phyloP scores from a whole-genome alignment of 1,284 basidiomycete genomes.

The Rhodotorula sp. region DNA sequence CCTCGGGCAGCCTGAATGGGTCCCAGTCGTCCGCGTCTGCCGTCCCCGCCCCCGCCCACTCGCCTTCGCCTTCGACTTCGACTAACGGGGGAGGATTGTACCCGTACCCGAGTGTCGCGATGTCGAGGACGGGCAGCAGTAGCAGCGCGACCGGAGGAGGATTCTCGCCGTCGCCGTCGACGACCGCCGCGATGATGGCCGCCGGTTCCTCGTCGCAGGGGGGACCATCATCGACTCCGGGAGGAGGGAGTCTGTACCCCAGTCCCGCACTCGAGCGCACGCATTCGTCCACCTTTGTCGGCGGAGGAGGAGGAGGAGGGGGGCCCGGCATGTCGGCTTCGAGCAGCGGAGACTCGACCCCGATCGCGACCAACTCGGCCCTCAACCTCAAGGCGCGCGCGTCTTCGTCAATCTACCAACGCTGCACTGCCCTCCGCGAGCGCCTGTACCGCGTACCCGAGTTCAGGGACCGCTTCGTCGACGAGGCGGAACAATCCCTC shows the following conservation, averaged over 20 bases:
- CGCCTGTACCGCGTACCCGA: conserved; percentile 51
- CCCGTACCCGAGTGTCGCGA: too few species aligned
- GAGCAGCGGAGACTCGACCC: conserved; percentile 28
- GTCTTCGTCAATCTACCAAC: conserved; percentile 51
- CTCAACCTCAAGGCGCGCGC: conserved; percentile 42
- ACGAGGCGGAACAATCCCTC: conserved; percentile 1
- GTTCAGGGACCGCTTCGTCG: conserved; percentile 45
- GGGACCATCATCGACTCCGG: background rate
- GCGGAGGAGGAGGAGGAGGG: background rate
- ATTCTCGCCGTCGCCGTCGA: background rate
- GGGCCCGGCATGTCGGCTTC: background rate
- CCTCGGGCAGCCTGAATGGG: background rate
- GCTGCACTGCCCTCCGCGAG: conserved; percentile 49
- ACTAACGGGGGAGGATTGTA: too few species aligned
- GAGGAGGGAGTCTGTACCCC: background rate
- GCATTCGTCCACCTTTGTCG: conserved; percentile 17
- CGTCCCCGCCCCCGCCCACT: background rate
- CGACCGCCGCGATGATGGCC: background rate
- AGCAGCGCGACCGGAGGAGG: background rate
- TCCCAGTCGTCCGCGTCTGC: background rate
- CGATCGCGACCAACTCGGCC: conserved; percentile 43
- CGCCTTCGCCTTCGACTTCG: too few species aligned
- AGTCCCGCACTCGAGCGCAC: conserved; percentile 22
- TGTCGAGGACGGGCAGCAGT: conserved; percentile 18
- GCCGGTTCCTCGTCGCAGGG: background rate